Conservation (phyloP, 164 flowering plant species). For the Amborella trichopoda region DNA sequence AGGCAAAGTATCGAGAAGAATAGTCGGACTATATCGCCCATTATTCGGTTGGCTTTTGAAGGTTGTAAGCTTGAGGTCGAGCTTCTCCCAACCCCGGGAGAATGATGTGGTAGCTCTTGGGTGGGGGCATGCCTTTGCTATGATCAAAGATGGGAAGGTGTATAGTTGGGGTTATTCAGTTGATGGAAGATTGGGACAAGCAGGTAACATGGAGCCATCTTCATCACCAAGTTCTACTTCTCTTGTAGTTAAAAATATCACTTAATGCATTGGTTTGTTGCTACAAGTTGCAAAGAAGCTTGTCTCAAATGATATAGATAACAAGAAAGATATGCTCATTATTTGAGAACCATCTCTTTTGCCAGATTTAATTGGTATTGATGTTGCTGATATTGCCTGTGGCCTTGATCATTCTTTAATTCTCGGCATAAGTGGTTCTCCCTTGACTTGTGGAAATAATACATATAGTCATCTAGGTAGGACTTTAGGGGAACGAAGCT, state of each 20-base stretch:
- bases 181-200: constrained; percentile 72
- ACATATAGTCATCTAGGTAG: constrained; percentile 79
- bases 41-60: no score
- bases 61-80: no score
- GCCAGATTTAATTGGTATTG: constrained; percentile 34
- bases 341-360: constrained; percentile 71
- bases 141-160: constrained; percentile 55
- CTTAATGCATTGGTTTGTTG: constrained; percentile 8
- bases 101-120: constrained; percentile 85
- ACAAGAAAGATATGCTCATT: constrained; percentile 75
- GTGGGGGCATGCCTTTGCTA: constrained; percentile 92
- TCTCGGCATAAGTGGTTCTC: constrained; percentile 55
- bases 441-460: constrained; percentile 74
- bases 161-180: constrained; percentile 93
- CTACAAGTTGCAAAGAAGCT: constrained; percentile 46
- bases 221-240: constrained; percentile 22
- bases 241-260: neutral
- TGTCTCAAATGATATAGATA: constrained; percentile 59
- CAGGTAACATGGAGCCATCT: constrained; percentile 26
- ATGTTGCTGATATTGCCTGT: constrained; percentile 66
- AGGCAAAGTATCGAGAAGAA: no score
- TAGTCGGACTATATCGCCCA: no score
- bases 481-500: constrained; percentile 17
- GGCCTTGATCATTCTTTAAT: constrained; percentile 89
- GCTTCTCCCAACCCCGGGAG: no score